Percentiles rank a stretch among this genome's conserved stretches.
These are phyloP conservation scores for Phialophora chinensis DNA, from an alignment of 2,329 filamentous ascomycete species.

Conservation along the genomic window DNA sequence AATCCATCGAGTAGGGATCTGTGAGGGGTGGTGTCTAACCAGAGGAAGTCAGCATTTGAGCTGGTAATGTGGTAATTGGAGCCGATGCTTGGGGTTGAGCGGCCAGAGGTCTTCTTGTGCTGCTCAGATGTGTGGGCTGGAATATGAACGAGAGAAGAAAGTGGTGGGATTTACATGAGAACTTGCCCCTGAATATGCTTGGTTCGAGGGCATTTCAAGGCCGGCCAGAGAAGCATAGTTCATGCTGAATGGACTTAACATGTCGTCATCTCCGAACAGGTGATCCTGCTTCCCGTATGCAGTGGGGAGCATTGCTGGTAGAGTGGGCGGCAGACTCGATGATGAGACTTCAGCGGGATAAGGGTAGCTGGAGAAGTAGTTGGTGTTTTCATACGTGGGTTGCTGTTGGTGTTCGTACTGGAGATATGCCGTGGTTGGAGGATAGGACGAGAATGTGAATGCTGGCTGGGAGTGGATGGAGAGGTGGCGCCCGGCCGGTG, in stretches of 20 bases:
- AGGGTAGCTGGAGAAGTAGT: conserved; percentile 44
- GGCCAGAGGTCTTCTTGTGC: conserved; percentile 22
- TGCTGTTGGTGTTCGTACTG: conserved; percentile 36
- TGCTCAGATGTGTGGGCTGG: conserved; percentile 33
- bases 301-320: conserved; percentile 51
- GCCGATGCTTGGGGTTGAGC: conserved; percentile 22
- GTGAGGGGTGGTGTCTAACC: conserved; percentile 47
- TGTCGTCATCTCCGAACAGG: conserved; percentile 59
- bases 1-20: conserved; percentile 49
- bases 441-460: conserved; percentile 36
- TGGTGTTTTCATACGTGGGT: conserved; percentile 45
- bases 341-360: conserved; percentile 50
- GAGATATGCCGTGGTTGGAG: conserved; percentile 37
- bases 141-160: conserved; percentile 38
- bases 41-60: conserved; percentile 38
- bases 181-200: conserved; percentile 47
- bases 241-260: conserved; percentile 65
- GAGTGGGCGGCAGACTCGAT: conserved; percentile 48
- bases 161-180: conserved; percentile 52
- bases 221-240: conserved; percentile 65
- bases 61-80: conserved; percentile 29
- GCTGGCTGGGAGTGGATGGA: conserved; percentile 33
- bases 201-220: conserved; percentile 56
- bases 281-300: conserved; percentile 59
- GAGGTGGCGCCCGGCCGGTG: conserved; percentile 31